Evolutionary conservation across 1,139 yeast genomes (phyloP).

Genomic region (Hansenula sp.): DNA sequence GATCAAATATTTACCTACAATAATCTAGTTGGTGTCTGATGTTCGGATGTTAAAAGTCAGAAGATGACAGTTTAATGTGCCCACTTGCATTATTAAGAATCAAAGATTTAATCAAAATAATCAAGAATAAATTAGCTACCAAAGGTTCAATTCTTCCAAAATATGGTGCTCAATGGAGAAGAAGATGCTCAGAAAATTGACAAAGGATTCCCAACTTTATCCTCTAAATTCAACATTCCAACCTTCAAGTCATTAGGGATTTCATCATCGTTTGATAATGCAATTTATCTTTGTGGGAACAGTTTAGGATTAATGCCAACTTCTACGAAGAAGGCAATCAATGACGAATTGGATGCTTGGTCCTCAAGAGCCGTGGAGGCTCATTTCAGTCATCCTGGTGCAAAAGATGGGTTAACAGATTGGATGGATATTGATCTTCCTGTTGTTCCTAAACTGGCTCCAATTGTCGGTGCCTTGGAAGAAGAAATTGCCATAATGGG

Average conservation of each 20-base stretch:
- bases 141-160: background rate
- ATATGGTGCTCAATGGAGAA: background rate
- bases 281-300: conserved; percentile 75
- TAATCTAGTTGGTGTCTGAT: too few species aligned
- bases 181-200: conserved; percentile 10
- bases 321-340: conserved; percentile 52
- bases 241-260: conserved; percentile 54
- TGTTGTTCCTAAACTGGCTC: conserved; percentile 61
- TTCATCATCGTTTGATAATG: conserved; percentile 20
- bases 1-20: too few species aligned
- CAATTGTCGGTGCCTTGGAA: conserved; percentile 69
- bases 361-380: conserved; percentile 73
- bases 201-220: conserved; percentile 32
- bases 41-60: too few species aligned
- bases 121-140: too few species aligned
- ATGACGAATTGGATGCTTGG: conserved; percentile 80
- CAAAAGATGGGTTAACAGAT: conserved; percentile 39
- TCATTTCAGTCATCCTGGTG: conserved; percentile 68
- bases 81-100: too few species aligned
- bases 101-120: too few species aligned
- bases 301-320: conserved; percentile 88
- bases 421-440: conserved; percentile 90
- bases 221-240: conserved; percentile 52
- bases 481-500: conserved; percentile 87
- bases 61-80: too few species aligned